Conservation (phyloP, 1,139 yeast genomes). For the Candida sanyaensis region DNA sequence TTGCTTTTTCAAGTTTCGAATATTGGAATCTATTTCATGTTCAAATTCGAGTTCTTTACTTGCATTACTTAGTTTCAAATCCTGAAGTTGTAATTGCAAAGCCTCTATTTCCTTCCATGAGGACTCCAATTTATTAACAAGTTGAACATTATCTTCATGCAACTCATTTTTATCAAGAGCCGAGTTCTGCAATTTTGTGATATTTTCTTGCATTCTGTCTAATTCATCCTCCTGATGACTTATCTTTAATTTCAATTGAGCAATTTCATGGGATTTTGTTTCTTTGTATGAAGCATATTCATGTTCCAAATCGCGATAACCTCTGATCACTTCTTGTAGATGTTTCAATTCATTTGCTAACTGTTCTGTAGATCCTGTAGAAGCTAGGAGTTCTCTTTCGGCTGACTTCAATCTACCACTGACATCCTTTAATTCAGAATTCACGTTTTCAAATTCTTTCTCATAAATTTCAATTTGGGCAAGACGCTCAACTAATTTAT, state of each 20-base stretch:
- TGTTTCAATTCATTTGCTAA: conserved; percentile 1
- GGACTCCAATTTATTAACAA: not conserved
- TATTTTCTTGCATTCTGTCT: not conserved
- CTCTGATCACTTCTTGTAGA: not conserved
- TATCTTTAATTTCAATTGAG: not conserved
- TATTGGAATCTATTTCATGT: conserved; percentile 1
- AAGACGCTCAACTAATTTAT: not conserved
- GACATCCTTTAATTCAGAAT: conserved; percentile 4
- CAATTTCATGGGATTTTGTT: not conserved
- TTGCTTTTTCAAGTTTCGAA: conserved; percentile 1
- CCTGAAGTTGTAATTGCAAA: conserved; percentile 4
- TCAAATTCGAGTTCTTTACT: not conserved
- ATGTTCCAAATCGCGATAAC: not conserved
- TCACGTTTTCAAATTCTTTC: conserved; percentile 9
- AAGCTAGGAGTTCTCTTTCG: not conserved
- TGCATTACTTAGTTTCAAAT: conserved; percentile 1
- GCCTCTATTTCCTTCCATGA: conserved; percentile 4
- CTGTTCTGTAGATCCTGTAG: not conserved
- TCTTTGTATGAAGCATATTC: not conserved
- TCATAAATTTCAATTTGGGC: conserved; percentile 9
- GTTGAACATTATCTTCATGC: conserved; percentile 1
- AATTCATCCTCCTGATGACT: not conserved
- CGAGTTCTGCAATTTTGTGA: not conserved
- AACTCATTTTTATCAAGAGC: not conserved
- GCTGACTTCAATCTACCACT: not conserved